These are phyloP conservation scores for Fusarium humuli DNA, from an alignment of 2,329 filamentous ascomycete species.

Conservation along the genomic window DNA sequence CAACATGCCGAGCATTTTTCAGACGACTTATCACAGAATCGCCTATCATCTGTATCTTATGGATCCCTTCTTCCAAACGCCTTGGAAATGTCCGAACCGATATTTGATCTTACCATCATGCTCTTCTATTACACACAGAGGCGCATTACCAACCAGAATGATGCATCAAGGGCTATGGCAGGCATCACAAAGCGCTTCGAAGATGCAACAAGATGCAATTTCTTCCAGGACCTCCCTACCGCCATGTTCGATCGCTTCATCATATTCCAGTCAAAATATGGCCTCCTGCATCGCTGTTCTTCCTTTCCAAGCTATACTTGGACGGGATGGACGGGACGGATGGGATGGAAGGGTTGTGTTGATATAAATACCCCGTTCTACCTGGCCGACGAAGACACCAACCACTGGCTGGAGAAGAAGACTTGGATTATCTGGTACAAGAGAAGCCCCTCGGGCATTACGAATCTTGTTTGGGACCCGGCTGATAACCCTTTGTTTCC, in stretches of 20 bases:
- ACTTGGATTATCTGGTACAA: conserved; percentile 34
- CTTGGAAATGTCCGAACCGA: background rate
- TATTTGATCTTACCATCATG: background rate
- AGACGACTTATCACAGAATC: background rate
- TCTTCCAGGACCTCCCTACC: conserved; percentile 3
- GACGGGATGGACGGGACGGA: conserved; percentile 9
- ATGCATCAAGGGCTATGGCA: conserved; percentile 3
- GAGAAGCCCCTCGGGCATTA: conserved; percentile 2
- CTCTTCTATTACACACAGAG: conserved; percentile 4
- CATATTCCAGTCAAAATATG: accelerated
- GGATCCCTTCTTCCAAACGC: background rate
- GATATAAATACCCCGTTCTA: background rate
- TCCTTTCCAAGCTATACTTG: conserved; percentile 30
- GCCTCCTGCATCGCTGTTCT: background rate
- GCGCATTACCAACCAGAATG: conserved; percentile 6
- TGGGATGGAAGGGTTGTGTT: background rate
- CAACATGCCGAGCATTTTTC: background rate
- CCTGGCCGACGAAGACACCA: background rate
- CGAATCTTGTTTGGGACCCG: conserved; percentile 12
- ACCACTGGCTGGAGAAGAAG: background rate
- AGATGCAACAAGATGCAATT: background rate
- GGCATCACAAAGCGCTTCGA: conserved; percentile 6
- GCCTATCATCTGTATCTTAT: accelerated
- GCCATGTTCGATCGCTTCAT: conserved; percentile 13
- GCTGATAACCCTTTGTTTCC: background rate